Evolutionary conservation across 495 filamentous ascomycete species (phyloP), one percentile per base, ranked within the genome.

Genomic region (Penicillium bovifimosum): DNA sequence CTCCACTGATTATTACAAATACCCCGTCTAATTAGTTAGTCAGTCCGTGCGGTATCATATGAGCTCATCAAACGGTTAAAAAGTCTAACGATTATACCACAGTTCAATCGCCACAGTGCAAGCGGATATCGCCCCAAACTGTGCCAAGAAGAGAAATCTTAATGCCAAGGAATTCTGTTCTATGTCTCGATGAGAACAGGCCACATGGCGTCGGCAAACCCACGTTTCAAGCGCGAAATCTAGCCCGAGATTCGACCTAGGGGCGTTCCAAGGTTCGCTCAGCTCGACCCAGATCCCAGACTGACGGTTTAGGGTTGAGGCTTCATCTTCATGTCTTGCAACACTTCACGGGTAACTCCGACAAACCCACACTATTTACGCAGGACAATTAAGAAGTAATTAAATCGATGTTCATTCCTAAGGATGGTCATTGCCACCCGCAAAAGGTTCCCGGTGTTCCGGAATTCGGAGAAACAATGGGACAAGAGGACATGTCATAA

Each of bases 371-470:
- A 2, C 20, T 24, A 24, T 24, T 24, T 24, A 24, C 20, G 20
- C 20, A 24, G 20, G 20, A 24, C 20, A 24, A 24, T 24, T 4
- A n/a, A n/a, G n/a, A n/a, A n/a, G 2, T 4, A 24, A 2, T 24
- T 24, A 4, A 24, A 24, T 24, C 2, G 20, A 24, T 31, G 29
- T 10, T 9, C 29, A 31, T 10, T 31, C 3, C 1, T 7, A 31
- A 31, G 29, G 29, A 31, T 9, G 9, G 5, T 31, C 9, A 50
- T 54, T 45, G 55, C 55, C 55, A 57, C 50, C 46, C 48, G 24
- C 55, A 40, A 44, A 26, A 39, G 5, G 40, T 13, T 41, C 50
- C 50, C 48, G 41, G 43, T 17, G 44, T 17, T n/a, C n/a, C n/a
- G n/a, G n/a, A 50, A 50, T 48, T 26, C 17, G 20, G 20, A 24